phyloP scores from a whole-genome alignment of 352 stramenopile genomes.

The Discostella stelligera region DNA sequence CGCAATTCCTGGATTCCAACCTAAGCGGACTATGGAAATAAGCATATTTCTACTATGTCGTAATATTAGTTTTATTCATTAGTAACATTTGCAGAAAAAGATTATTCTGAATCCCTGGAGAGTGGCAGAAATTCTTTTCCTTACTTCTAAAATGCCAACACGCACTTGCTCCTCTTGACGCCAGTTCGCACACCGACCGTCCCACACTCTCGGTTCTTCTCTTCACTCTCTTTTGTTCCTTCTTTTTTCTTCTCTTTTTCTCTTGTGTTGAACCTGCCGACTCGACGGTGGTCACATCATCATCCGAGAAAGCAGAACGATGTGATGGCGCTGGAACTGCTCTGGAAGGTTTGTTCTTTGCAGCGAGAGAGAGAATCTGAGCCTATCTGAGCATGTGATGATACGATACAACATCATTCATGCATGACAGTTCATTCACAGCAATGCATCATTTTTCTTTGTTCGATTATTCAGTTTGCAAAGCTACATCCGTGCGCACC shows the following conservation, averaged over 20 bases:
- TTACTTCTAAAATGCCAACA: neutral
- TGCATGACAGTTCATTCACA: neutral
- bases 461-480: no score
- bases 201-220: neutral
- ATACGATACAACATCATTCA: neutral
- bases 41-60: no score
- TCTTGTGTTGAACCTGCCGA: conserved; percentile 1
- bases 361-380: neutral
- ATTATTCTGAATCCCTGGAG: neutral
- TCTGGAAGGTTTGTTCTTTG: neutral
- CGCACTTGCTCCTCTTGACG: neutral
- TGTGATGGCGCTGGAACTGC: neutral
- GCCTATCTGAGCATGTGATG: no score
- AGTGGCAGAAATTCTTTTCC: neutral
- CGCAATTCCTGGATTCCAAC: neutral
- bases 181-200: neutral
- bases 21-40: neutral
- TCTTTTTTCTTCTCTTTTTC: neutral
- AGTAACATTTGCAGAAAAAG: neutral
- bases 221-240: neutral
- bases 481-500: neutral
- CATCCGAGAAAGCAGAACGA: neutral
- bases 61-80: no score
- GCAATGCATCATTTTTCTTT: neutral
- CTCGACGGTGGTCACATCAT: conserved; percentile 10